A percentile compares a stretch with the other conserved stretches of the same genome.
Conservation (phyloP, 345 rosid species). For the Sonneratia alba region DNA sequence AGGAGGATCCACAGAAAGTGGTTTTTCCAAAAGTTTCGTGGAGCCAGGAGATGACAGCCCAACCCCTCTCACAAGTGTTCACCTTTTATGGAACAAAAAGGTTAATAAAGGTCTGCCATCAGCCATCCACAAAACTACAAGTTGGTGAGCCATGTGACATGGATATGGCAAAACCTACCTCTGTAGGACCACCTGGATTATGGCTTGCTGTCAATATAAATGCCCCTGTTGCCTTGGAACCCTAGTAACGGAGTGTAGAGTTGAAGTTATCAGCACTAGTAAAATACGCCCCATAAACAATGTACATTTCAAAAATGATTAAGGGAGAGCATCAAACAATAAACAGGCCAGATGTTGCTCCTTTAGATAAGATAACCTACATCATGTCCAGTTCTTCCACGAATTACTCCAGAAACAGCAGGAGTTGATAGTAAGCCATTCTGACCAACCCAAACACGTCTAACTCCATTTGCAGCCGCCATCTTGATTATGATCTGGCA, state of each 20-base stretch:
- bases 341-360: background rate
- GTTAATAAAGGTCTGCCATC: background rate
- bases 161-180: slow-evolving; percentile 32
- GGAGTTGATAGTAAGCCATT: slow-evolving; percentile 95
- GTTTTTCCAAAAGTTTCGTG: too few relatives aligned
- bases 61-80: background rate
- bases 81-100: background rate
- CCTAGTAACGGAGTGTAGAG: slow-evolving; percentile 32
- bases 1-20: too few relatives aligned
- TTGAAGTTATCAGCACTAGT: background rate
- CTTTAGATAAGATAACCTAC: slow-evolving; percentile 35
- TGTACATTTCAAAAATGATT: background rate
- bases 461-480: slow-evolving; percentile 94
- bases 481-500: slow-evolving; percentile 70
- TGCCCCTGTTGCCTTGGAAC: slow-evolving; percentile 83
- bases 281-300: background rate
- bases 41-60: background rate
- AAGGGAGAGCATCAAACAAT: background rate
- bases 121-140: background rate
- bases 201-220: slow-evolving; percentile 99
- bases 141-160: background rate
- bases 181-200: slow-evolving; percentile 98
- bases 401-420: slow-evolving; percentile 94
- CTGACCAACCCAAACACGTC: slow-evolving; percentile 92
- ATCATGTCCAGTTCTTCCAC: slow-evolving; percentile 81